phyloP scores from a whole-genome alignment of 768 basidiomycete genomes.

The Hygrocybe punicea region DNA sequence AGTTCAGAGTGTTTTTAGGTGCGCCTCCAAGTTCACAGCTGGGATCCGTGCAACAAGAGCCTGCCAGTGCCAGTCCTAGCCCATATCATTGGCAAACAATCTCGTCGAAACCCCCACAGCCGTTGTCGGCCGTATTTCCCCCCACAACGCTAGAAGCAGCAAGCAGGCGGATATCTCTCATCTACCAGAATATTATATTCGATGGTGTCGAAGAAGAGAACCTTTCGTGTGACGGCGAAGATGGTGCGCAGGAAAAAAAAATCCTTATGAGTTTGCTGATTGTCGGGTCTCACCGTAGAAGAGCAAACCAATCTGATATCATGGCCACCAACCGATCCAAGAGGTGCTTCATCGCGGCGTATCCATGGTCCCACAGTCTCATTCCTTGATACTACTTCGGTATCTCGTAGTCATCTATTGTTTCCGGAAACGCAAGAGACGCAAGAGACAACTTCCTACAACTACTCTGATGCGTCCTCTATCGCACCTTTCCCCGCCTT shows the following conservation, averaged over 20 bases:
- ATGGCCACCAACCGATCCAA: constrained; percentile 52
- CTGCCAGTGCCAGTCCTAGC: constrained; percentile 7
- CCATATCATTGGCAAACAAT: constrained; percentile 48
- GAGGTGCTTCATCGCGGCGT: neutral
- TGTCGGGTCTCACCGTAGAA: constrained; percentile 15
- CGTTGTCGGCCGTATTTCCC: constrained; percentile 31
- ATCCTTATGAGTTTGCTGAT: neutral
- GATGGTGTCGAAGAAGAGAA: constrained; percentile 42
- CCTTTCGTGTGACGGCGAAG: constrained; percentile 18
- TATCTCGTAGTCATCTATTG: neutral
- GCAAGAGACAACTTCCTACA: constrained; percentile 48
- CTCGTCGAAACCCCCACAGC: constrained; percentile 22
- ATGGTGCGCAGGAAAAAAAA: constrained; percentile 18
- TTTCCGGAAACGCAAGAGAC: constrained; percentile 30
- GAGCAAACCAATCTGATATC: constrained; percentile 52
- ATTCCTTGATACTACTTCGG: neutral
- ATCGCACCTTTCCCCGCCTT: constrained; percentile 72
- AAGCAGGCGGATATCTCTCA: constrained; percentile 61
- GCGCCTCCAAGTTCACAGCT: constrained; percentile 41
- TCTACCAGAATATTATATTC: constrained; percentile 75
- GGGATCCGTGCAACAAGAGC: constrained; percentile 36
- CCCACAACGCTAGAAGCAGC: constrained; percentile 61
- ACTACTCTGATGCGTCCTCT: constrained; percentile 65
- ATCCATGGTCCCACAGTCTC: neutral
- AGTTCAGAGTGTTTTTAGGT: constrained; percentile 56